These are phyloP conservation scores for Myxozyma geophila DNA, from an alignment of 805 yeast species.

Conservation along the genomic window DNA sequence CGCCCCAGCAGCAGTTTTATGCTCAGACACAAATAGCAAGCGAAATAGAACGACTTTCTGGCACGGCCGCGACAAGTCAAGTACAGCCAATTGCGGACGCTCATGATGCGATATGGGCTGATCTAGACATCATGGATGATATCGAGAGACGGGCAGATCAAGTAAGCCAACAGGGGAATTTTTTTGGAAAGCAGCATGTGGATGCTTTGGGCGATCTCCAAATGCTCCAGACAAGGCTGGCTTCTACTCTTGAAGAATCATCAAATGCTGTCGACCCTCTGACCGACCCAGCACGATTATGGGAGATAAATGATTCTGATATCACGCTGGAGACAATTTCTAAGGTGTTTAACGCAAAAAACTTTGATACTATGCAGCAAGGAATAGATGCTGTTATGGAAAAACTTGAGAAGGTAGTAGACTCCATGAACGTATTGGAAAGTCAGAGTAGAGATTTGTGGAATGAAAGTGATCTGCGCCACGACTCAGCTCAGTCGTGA, in stretches of 20 bases:
- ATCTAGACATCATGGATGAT: slow-evolving; percentile 82
- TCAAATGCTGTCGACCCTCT: slow-evolving; percentile 38
- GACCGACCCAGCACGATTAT: slow-evolving; percentile 39
- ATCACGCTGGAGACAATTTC: slow-evolving; percentile 31
- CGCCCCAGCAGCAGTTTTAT: not conserved
- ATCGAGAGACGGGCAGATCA: slow-evolving; percentile 63
- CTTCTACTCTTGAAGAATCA: slow-evolving; percentile 48
- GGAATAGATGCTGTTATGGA: slow-evolving; percentile 56
- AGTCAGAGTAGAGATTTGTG: slow-evolving; percentile 43
- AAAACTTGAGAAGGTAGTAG: slow-evolving; percentile 58
- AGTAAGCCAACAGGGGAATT: slow-evolving; percentile 43
- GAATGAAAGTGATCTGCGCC: slow-evolving; percentile 29
- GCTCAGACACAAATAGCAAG: slow-evolving; percentile 19
- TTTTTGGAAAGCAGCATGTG: slow-evolving; percentile 53
- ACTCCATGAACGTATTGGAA: slow-evolving; percentile 46
- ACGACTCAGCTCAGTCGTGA: not conserved
- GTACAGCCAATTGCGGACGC: slow-evolving; percentile 47
- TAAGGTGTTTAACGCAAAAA: slow-evolving; percentile 52
- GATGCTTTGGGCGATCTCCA: slow-evolving; percentile 59
- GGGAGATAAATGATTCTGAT: slow-evolving; percentile 29
- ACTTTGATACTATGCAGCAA: slow-evolving; percentile 56
- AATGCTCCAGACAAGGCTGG: slow-evolving; percentile 57
- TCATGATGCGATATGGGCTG: slow-evolving; percentile 84
- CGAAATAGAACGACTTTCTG: slow-evolving; percentile 18
- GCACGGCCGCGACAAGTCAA: slow-evolving; percentile 12